Conservation (phyloP, 352 stramenopile genomes). For the Globisporangium cederbergense region DNA sequence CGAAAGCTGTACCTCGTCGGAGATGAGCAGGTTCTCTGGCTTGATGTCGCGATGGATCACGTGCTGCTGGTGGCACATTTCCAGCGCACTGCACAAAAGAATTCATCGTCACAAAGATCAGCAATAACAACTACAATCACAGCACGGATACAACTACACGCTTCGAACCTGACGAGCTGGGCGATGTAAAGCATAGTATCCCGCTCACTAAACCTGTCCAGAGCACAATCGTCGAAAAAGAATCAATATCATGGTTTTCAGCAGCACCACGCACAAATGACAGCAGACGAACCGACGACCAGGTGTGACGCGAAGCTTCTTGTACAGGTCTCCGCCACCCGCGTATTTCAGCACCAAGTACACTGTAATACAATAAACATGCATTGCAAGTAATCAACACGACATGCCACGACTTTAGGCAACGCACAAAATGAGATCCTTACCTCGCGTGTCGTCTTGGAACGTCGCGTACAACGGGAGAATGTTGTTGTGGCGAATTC, state of each 20-base stretch:
- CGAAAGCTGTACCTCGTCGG: conserved; percentile 36
- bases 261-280: neutral
- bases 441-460: conserved; percentile 68
- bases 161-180: conserved; percentile 58
- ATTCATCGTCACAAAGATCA: neutral
- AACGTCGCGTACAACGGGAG: conserved; percentile 84
- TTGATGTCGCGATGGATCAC: conserved; percentile 96
- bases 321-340: conserved; percentile 80
- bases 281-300: conserved; percentile 30
- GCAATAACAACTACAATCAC: too few species aligned
- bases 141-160: too few species aligned
- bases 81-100: conserved; percentile 32
- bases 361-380: conserved; percentile 24
- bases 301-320: conserved; percentile 57
- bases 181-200: conserved; percentile 65
- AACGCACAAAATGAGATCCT: neutral
- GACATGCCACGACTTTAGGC: neutral
- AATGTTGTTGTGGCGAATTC: conserved; percentile 87
- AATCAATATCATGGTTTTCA: neutral
- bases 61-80: conserved; percentile 75
- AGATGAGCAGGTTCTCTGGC: conserved; percentile 92
- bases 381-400: neutral
- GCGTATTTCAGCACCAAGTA: conserved; percentile 90
- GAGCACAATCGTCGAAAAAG: neutral
- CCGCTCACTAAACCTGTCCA: conserved; percentile 51